phyloP scores from a whole-genome alignment of 495 filamentous ascomycete species.

The Neurospora africana region DNA sequence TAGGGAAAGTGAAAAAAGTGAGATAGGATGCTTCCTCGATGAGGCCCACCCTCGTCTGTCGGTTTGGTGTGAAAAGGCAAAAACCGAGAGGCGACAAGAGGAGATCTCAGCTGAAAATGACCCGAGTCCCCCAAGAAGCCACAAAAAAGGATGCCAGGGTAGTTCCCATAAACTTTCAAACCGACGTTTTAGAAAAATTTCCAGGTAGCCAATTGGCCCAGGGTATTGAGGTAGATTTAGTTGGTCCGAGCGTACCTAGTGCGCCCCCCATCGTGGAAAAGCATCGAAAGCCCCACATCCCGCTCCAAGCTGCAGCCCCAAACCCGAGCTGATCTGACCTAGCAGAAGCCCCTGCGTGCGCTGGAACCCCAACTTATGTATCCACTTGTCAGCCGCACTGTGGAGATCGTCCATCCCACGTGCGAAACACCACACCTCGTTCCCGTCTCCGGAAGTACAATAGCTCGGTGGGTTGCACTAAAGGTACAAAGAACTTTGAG shows the following conservation, averaged over 20 bases:
- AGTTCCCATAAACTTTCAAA: not conserved
- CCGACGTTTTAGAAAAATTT: conserved; percentile 9
- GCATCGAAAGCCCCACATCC: not conserved
- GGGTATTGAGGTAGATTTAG: not conserved
- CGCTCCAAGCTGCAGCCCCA: not conserved
- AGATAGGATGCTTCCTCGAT: not conserved
- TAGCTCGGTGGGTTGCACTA: not conserved
- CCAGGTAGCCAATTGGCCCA: conserved; percentile 3
- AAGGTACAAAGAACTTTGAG: not conserved
- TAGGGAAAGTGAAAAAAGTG: not conserved
- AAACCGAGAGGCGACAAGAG: not conserved
- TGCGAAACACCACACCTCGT: not conserved
- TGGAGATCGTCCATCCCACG: not conserved
- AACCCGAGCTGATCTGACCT: not conserved
- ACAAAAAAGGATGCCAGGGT: not conserved
- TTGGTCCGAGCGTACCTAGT: not conserved
- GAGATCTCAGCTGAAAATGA: not conserved
- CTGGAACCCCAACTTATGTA: not conserved
- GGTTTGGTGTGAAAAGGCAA: not conserved
- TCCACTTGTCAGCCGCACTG: not conserved
- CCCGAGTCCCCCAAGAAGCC: not conserved
- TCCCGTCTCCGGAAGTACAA: not conserved
- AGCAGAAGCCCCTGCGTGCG: not conserved
- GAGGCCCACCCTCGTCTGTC: not conserved
- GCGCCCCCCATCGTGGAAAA: not conserved